phyloP scores from a whole-genome alignment of 768 basidiomycete genomes.

The Lactarius pseudohatsudake region DNA sequence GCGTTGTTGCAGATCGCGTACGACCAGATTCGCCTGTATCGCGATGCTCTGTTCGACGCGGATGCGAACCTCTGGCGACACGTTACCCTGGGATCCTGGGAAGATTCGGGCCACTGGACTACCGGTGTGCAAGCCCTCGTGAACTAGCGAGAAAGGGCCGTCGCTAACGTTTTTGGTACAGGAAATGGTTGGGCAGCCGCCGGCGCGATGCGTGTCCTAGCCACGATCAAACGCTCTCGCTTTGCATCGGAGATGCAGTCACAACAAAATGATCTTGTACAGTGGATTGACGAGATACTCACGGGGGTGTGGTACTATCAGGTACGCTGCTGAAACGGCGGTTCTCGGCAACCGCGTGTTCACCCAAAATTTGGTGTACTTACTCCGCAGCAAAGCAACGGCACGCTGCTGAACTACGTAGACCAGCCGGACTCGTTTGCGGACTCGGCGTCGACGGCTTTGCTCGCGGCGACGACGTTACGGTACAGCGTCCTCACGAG shows the following conservation, averaged over 20 bases:
- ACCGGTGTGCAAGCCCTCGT: slow-evolving; percentile 42
- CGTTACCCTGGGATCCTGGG: slow-evolving; percentile 45
- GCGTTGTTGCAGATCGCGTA: slow-evolving; percentile 50
- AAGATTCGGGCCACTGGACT: slow-evolving; percentile 55
- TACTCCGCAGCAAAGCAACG: slow-evolving; percentile 40
- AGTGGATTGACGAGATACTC: slow-evolving; percentile 58
- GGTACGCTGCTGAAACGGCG: slow-evolving; percentile 33
- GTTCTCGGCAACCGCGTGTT: neutral
- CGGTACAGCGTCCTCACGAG: slow-evolving; percentile 48
- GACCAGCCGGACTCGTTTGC: slow-evolving; percentile 50
- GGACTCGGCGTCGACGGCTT: slow-evolving; percentile 56
- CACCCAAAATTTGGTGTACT: neutral
- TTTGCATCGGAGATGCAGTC: slow-evolving; percentile 38
- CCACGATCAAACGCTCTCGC: slow-evolving; percentile 50
- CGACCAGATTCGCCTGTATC: slow-evolving; percentile 57
- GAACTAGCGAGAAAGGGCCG: neutral
- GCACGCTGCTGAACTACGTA: slow-evolving; percentile 54
- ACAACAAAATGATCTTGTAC: slow-evolving; percentile 46
- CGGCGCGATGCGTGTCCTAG: slow-evolving; percentile 61
- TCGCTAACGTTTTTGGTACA: slow-evolving; percentile 11
- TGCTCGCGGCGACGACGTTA: slow-evolving; percentile 57
- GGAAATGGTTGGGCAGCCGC: slow-evolving; percentile 75
- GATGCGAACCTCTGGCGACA: slow-evolving; percentile 56
- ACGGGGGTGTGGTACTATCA: slow-evolving; percentile 45
- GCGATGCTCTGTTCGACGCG: slow-evolving; percentile 48